Percentiles rank a stretch among this genome's conserved stretches.
Conservation (phyloP, 2,329 filamentous ascomycete species). For the Cylindrodendrum hubeiense region DNA sequence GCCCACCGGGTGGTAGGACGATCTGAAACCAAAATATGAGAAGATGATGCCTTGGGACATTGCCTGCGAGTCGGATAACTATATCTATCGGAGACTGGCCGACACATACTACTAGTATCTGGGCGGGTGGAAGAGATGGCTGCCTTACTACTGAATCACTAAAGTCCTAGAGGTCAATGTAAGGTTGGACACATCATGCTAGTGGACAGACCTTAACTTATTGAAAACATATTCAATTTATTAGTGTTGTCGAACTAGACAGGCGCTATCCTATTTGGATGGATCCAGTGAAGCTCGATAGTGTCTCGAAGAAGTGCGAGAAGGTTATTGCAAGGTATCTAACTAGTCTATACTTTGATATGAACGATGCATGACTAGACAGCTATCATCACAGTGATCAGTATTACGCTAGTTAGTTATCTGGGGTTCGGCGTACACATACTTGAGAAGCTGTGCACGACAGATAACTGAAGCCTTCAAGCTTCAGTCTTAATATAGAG, state of each 20-base stretch:
- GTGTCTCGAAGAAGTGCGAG: not conserved
- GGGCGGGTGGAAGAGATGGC: constrained; percentile 1
- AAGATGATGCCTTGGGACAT: not conserved
- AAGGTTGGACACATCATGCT: constrained; percentile 1
- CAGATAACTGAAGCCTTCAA: too few species aligned
- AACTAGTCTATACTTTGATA: not conserved
- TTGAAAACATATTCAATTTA: not conserved
- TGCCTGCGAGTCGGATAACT: constrained; percentile 5
- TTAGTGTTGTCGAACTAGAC: not conserved
- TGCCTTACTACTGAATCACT: not conserved
- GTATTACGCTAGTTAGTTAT: too few species aligned
- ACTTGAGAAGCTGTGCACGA: too few species aligned
- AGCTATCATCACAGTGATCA: not conserved
- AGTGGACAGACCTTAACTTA: not conserved
- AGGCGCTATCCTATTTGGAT: not conserved
- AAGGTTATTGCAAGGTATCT: not conserved
- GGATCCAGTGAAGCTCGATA: not conserved
- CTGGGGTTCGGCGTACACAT: too few species aligned
- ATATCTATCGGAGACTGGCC: not conserved
- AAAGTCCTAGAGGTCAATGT: not conserved
- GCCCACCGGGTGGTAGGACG: not conserved
- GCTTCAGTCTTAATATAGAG: too few species aligned
- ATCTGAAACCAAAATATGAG: not conserved
- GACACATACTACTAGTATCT: constrained; percentile 1
- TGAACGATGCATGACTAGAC: not conserved